Base-by-base conservation (phyloP, 495 filamentous ascomycete species). In the Xylaria palmicola region DNA sequence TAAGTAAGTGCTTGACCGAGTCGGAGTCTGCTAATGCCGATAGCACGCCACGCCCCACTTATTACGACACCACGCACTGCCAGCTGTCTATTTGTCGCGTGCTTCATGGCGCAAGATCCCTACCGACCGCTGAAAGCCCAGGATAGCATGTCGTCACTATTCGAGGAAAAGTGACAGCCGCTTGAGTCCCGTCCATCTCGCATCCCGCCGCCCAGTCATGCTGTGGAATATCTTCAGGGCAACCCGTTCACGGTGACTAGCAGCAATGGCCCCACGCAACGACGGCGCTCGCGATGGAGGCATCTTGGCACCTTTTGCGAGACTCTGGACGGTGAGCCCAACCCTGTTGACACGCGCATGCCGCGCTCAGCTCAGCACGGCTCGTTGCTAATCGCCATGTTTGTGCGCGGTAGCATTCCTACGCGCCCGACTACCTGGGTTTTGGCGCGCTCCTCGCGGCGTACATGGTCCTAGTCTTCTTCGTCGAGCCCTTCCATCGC, bases 401-500 rank as follows among this genome's bases (percentile, higher is more conserved):
- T 12, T 34, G 19, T 41, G 6, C 20, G 52, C 51, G 32, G 40
- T 36, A 91, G 85, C 87, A 83, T 70, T 90, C 91, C 0, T 96
- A 97, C 75, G 87, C 88, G 13, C 83, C 90, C 8, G 95, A 98
- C 72, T 97, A 93, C 73, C 69, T 96, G 41, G 93, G 90, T 27
- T 82, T 97, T 51, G 79, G 80, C 2, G 66, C 90, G 29, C 80
- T 98, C 17, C 63, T 89, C 7, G 75, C 77, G 15, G 85, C 80
- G 43, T 94, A 90, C 74, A 59, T 90, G 13, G 56, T 91, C 29
- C 80, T 93, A 19, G 81, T 88, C 75, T 73, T 88, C 57, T 81
- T 93, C 57, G 77, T 89, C 65, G 85, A 86, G 62, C 95, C 94
- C 2, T 98, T 98, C 73, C 93, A 97, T 70, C 92, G 87, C 70